Conservation (phyloP, 1,284 basidiomycete genomes). For the Apiotrichum montevideense region DNA sequence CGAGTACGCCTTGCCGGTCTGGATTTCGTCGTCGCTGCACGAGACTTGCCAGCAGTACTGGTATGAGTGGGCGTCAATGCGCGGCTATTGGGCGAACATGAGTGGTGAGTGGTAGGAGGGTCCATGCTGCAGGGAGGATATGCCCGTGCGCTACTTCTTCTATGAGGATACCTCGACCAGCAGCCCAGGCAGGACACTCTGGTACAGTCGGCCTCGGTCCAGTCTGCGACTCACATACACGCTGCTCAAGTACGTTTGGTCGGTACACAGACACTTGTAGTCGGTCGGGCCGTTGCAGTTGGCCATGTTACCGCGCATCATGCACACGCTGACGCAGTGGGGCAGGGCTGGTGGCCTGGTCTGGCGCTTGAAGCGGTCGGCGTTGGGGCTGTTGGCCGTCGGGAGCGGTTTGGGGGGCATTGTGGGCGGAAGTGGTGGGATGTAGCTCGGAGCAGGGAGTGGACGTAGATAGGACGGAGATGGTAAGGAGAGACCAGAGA, state of each 20-base stretch:
- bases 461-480: neutral
- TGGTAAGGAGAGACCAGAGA: neutral
- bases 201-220: too few relatives aligned
- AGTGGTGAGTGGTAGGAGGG: too few relatives aligned
- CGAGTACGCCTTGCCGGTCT: neutral
- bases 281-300: neutral
- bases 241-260: neutral
- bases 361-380: too few relatives aligned
- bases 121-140: too few relatives aligned
- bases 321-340: neutral
- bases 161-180: too few relatives aligned
- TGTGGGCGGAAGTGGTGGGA: neutral
- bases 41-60: slow-evolving; percentile 6
- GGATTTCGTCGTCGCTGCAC: neutral
- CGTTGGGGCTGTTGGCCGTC: neutral
- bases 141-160: too few relatives aligned
- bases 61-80: neutral
- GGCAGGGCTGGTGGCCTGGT: neutral
- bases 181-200: too few relatives aligned
- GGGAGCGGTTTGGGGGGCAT: neutral
- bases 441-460: neutral
- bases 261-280: slow-evolving; percentile 1
- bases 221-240: slow-evolving; percentile 1
- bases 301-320: neutral
- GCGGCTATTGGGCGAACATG: too few relatives aligned